Evolutionary conservation across 257 asterid species (phyloP).

Genomic region (Coffea eugenioides): DNA sequence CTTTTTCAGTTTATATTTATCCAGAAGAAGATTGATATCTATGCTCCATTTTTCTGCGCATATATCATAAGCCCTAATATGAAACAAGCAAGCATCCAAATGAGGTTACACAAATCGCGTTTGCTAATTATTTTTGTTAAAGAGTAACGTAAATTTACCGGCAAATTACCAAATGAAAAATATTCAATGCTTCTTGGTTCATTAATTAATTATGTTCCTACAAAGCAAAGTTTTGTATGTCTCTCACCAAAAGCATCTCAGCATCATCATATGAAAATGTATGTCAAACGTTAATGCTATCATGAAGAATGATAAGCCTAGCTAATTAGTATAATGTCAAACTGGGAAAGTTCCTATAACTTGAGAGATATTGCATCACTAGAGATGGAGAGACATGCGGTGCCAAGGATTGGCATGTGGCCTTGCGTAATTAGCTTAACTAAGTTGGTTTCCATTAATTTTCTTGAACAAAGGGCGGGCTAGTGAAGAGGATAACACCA

Average conservation of each 20-base stretch:
- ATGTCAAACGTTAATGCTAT: not conserved
- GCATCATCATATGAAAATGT: not conserved
- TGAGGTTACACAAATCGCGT: not conserved
- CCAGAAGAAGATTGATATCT: too few species aligned
- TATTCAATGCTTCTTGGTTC: not conserved
- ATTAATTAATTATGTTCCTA: not conserved
- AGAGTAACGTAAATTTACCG: not conserved
- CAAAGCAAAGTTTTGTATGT: not conserved
- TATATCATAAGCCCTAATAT: too few species aligned
- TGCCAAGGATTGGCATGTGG: not conserved
- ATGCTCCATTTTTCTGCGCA: too few species aligned
- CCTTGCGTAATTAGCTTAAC: slow-evolving; percentile 11
- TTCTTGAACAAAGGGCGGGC: not conserved
- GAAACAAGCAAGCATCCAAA: not conserved
- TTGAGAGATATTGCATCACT: not conserved
- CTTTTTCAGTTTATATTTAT: too few species aligned
- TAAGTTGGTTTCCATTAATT: not conserved
- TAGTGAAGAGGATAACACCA: not conserved
- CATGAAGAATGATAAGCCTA: not conserved
- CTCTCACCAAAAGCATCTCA: not conserved
- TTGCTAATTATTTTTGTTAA: not conserved
- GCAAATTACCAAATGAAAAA: not conserved
- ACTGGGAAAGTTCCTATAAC: not conserved
- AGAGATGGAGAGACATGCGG: not conserved
- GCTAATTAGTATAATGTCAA: not conserved